phyloP scores from a whole-genome alignment of 768 basidiomycete species.

The Pulveroboletus ravenelii region DNA sequence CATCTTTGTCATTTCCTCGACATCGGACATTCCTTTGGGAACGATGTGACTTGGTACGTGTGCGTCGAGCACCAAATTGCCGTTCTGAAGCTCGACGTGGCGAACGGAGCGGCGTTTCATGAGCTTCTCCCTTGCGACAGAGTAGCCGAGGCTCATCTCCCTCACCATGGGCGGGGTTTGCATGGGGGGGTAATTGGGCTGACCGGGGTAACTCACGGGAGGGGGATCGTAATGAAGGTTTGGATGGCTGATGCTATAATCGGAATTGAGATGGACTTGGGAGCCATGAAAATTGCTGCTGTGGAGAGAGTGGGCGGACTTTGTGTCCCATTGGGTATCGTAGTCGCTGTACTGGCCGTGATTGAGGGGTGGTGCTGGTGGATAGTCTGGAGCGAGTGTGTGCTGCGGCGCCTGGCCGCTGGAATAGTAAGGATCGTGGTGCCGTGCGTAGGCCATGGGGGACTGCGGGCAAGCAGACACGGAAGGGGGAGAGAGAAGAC shows the following conservation, averaged over 20 bases:
- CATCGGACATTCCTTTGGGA: conserved; percentile 54
- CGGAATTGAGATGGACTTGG: conserved; percentile 64
- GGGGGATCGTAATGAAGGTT: conserved; percentile 33
- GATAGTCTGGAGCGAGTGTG: conserved; percentile 34
- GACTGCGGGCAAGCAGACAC: neutral
- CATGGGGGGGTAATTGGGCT: conserved; percentile 57
- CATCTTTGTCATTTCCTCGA: conserved; percentile 79
- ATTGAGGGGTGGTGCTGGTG: conserved; percentile 24
- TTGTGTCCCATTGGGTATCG: conserved; percentile 44
- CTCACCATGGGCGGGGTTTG: conserved; percentile 46
- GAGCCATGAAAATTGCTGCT: conserved; percentile 55
- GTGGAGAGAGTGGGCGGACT: conserved; percentile 59
- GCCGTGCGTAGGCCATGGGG: conserved; percentile 50
- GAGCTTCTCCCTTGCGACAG: conserved; percentile 69
- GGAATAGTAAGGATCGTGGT: conserved; percentile 48
- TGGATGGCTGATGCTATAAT: conserved; percentile 55
- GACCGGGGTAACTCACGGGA: conserved; percentile 44
- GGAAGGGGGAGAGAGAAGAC: neutral
- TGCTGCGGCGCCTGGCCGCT: conserved; percentile 28
- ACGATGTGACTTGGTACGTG: conserved; percentile 75
- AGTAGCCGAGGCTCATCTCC: conserved; percentile 53
- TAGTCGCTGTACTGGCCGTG: conserved; percentile 43
- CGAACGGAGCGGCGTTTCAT: conserved; percentile 77
- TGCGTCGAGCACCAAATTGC: conserved; percentile 82
- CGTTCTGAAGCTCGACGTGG: conserved; percentile 74